A percentile compares a stretch with the other conserved stretches of the same genome.
Conservation (phyloP, 2,329 filamentous ascomycete species). For the Aspergillus persii region DNA sequence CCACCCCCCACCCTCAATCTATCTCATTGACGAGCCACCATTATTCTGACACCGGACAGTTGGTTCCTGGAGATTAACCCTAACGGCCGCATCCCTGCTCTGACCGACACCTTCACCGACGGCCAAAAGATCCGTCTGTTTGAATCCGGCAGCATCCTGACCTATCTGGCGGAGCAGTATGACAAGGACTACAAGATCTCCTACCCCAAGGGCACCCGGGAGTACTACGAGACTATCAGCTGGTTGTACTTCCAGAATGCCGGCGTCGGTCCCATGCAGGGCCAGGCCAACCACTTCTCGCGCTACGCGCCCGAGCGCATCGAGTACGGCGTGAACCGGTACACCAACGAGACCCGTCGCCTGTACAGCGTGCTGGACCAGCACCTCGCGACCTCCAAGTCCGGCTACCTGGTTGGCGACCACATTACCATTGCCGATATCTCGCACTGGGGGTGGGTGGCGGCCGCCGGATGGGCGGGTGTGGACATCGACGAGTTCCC, state of each 20-base stretch:
- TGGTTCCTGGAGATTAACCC: slow-evolving; percentile 93
- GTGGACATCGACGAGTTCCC: slow-evolving; percentile 75
- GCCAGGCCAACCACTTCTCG: slow-evolving; percentile 79
- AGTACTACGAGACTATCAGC: slow-evolving; percentile 76
- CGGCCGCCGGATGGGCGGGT: slow-evolving; percentile 57
- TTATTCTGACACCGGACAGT: slow-evolving; percentile 24
- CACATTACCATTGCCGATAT: slow-evolving; percentile 66
- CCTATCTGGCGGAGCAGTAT: slow-evolving; percentile 80
- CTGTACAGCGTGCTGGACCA: slow-evolving; percentile 76
- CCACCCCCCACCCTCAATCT: background rate
- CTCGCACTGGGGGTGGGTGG: slow-evolving; percentile 75
- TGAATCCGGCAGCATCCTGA: slow-evolving; percentile 78
- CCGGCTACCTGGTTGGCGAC: slow-evolving; percentile 52
- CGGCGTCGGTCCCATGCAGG: slow-evolving; percentile 79
- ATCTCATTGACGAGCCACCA: background rate
- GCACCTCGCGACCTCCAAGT: slow-evolving; percentile 57
- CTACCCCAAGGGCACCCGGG: slow-evolving; percentile 68
- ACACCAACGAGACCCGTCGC: slow-evolving; percentile 78
- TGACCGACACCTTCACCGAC: slow-evolving; percentile 76
- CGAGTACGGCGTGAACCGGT: slow-evolving; percentile 77
- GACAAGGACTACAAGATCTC: slow-evolving; percentile 80
- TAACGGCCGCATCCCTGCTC: slow-evolving; percentile 84
- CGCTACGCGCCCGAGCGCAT: slow-evolving; percentile 82
- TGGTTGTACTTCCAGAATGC: slow-evolving; percentile 80
- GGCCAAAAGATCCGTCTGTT: slow-evolving; percentile 73